These are phyloP conservation scores for Blumeriella jaapii DNA, from an alignment of 2,329 filamentous ascomycete species.

Conservation along the genomic window DNA sequence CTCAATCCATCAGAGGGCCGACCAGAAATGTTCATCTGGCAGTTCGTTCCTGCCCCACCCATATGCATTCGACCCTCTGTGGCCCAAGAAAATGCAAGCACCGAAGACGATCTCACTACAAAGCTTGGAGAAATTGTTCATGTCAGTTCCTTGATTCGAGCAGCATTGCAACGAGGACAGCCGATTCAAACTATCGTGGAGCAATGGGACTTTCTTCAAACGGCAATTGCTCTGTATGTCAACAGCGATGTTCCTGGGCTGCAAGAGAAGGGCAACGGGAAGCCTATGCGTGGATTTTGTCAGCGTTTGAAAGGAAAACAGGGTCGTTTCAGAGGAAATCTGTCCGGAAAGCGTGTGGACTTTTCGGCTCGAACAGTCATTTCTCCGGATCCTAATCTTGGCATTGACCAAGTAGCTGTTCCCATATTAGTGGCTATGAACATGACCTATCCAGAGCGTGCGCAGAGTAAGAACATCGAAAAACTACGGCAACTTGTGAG, in stretches of 20 bases:
- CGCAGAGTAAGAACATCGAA: slow-evolving; percentile 72
- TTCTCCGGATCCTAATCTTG: slow-evolving; percentile 88
- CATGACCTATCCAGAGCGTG: slow-evolving; percentile 86
- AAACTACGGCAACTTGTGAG: slow-evolving; percentile 65
- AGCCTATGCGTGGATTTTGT: slow-evolving; percentile 84
- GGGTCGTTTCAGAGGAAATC: slow-evolving; percentile 88
- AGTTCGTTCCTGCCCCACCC: slow-evolving; percentile 85
- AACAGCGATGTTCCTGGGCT: slow-evolving; percentile 92
- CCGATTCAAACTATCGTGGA: slow-evolving; percentile 88
- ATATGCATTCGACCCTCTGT: slow-evolving; percentile 92
- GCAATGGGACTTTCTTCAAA: slow-evolving; percentile 93
- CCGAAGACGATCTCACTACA: slow-evolving; percentile 91
- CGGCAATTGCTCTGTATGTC: slow-evolving; percentile 95
- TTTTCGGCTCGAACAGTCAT: slow-evolving; percentile 97
- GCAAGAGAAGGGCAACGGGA: slow-evolving; percentile 77
- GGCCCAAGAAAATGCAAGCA: slow-evolving; percentile 83
- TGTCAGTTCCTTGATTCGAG: slow-evolving; percentile 77
- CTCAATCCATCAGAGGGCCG: slow-evolving; percentile 77
- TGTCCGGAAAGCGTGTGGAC: slow-evolving; percentile 96
- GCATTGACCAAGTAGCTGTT: slow-evolving; percentile 87
- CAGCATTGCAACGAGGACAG: slow-evolving; percentile 71
- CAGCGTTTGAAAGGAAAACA: slow-evolving; percentile 96
- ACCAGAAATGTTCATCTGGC: slow-evolving; percentile 97
- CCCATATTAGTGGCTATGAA: slow-evolving; percentile 90
- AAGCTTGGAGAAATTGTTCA: slow-evolving; percentile 96